These are phyloP conservation scores for Linanthus parryae DNA, from an alignment of 148 eudicot genomes.

Conservation along the genomic window DNA sequence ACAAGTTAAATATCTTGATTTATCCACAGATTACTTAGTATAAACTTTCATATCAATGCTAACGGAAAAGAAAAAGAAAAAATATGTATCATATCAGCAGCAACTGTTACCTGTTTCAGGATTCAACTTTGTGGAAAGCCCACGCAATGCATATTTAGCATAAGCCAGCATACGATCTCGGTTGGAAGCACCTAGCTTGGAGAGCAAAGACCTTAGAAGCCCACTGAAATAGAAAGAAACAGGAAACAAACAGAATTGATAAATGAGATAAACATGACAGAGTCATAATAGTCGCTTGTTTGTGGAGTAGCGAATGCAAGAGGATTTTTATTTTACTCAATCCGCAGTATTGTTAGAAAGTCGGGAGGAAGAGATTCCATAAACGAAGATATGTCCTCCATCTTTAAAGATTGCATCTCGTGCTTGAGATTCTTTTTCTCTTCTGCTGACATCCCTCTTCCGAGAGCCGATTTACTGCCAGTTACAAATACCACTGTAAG, in stretches of 20 bases:
- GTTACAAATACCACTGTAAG: too few relatives aligned
- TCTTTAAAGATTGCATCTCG: conserved; percentile 54
- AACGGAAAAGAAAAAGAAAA: not conserved
- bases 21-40: not conserved
- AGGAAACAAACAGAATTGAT: conserved; percentile 3
- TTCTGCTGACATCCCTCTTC: conserved; percentile 62
- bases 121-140: conserved; percentile 39
- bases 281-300: not conserved
- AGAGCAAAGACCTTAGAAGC: conserved; percentile 56
- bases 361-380: conserved; percentile 88
- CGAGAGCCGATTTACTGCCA: conserved; percentile 68
- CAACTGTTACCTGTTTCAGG: conserved; percentile 42
- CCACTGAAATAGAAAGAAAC: conserved; percentile 42
- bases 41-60: not conserved
- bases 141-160: conserved; percentile 66
- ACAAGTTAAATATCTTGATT: not conserved
- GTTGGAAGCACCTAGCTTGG: conserved; percentile 65
- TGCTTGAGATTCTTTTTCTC: conserved; percentile 58
- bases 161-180: conserved; percentile 54
- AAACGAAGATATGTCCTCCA: conserved; percentile 77
- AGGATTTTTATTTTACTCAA: conserved; percentile 50
- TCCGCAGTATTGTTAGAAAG: conserved; percentile 56
- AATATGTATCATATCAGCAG: not conserved
- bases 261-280: not conserved
- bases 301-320: conserved; percentile 5